Conservation (phyloP, 1,139 yeast genomes). For the Blastobotrys aristatus region DNA sequence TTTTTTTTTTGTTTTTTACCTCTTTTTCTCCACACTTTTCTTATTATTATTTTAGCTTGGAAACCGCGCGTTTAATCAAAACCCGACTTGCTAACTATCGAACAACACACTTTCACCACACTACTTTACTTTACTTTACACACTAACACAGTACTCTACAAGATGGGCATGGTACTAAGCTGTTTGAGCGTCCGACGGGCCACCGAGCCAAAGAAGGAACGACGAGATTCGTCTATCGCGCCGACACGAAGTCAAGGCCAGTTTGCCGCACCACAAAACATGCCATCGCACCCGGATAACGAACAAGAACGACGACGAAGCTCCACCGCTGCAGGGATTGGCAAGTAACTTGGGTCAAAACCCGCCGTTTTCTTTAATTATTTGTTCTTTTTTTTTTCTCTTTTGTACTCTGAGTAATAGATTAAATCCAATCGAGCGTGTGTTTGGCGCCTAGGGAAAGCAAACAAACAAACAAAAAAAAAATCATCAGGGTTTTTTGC, state of each 20-base stretch:
- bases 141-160: background rate
- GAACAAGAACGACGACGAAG: constrained; percentile 10
- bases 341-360: no score
- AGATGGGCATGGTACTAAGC: constrained; percentile 7
- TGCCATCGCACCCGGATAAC: constrained; percentile 4
- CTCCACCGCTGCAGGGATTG: constrained; percentile 4
- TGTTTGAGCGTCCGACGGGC: constrained; percentile 9
- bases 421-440: no score
- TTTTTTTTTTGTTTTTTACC: background rate
- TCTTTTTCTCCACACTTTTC: background rate
- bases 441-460: no score
- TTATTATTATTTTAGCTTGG: background rate
- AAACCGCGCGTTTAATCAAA: background rate
- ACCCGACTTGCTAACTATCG: background rate
- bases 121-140: no score
- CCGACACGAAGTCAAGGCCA: constrained; percentile 1
- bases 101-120: no score
- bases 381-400: no score
- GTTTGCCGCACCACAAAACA: constrained; percentile 2
- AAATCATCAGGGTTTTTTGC: no score
- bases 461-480: no score
- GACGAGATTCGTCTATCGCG: background rate
- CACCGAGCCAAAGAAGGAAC: constrained; percentile 7
- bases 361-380: background rate
- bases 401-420: no score